Evolutionary conservation across 1,284 basidiomycete species (phyloP), one percentile per base, ranked within the genome.

Genomic region (Peniophora sp.): DNA sequence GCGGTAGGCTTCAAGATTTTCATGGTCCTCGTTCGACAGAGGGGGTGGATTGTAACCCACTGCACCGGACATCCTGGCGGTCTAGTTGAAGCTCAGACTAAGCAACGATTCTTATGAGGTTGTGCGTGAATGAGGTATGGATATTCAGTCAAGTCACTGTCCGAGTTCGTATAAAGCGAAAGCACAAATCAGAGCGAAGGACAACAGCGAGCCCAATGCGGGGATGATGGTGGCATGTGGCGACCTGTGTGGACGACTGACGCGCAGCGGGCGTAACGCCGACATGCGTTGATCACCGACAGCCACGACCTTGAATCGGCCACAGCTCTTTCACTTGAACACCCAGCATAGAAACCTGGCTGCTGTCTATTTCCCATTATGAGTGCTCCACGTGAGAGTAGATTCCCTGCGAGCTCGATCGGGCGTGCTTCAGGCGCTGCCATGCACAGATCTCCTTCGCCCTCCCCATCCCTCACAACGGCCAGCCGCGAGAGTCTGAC

Each of bases 371-470:
- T 25, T 25, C 23, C 17, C 9, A 20, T 9, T 22, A 57, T 57
- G 56, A 51, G 55, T 10, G 49, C 45, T 16, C 63, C 61, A 54
- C 65, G 69, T 52, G 69, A 71, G 41, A 61, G 52, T 39, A 58
- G 66, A 35, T 78, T 81, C 56, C 77, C 78, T 47, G 61, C 77
- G 17, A 69, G 71, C 3, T 81, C 79, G 27, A 74, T 83, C 53
- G 76, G 79, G 23, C 73, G 79, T 46, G 63, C 67, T 22, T 65
- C 69, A 47, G 73, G 76, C 5, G 59, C 67, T 24, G 65, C 63
- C 50, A 59, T 82, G n/a, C 67, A 69, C 23, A 73, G 73, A 43
- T 67, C 69, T 3, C 57, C 72, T 14, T 79, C 79, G 3, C 57
- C 57, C 3, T 39, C 52, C 0, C 57, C 57, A 34, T 58, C 57